Percentiles rank a stretch among this genome's conserved stretches.
Conservation (phyloP, 2,329 filamentous ascomycete species). For the Paracoccidioides lutzii region DNA sequence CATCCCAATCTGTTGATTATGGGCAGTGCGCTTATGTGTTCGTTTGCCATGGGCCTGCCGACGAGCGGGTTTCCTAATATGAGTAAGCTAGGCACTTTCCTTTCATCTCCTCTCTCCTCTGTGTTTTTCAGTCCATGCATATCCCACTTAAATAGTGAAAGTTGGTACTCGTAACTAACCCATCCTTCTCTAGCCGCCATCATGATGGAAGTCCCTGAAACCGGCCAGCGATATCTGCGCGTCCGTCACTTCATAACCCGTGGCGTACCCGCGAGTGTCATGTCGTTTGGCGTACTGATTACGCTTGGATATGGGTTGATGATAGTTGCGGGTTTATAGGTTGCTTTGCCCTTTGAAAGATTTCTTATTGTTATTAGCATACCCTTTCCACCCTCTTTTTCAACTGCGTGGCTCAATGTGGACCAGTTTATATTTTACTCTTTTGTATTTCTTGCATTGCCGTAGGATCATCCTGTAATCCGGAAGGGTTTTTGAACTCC, state of each 20-base stretch:
- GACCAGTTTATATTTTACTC: too few relatives aligned
- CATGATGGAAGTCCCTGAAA: constrained; percentile 93
- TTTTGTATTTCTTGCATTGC: too few relatives aligned
- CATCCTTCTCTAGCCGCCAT: constrained; percentile 57
- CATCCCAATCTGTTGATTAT: constrained; percentile 93
- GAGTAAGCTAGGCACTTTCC: constrained; percentile 54
- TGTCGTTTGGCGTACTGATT: constrained; percentile 70
- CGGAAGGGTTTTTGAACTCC: too few relatives aligned
- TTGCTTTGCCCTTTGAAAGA: neutral
- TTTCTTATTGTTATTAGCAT: too few relatives aligned
- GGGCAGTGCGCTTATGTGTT: constrained; percentile 91
- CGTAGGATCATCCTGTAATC: too few relatives aligned
- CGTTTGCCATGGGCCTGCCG: constrained; percentile 90
- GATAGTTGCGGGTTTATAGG: constrained; percentile 55
- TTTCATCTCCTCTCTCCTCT: constrained; percentile 3
- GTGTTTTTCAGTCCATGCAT: neutral
- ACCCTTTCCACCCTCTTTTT: too few relatives aligned
- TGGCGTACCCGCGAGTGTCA: constrained; percentile 75
- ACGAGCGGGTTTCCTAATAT: constrained; percentile 98
- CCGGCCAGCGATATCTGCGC: constrained; percentile 78
- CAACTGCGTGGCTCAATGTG: too few relatives aligned
- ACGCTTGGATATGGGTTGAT: constrained; percentile 86
- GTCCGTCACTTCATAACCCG: constrained; percentile 91
- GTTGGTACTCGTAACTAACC: neutral
- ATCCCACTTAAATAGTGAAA: too few relatives aligned